A percentile compares a stretch with the other conserved stretches of the same genome.
These are phyloP conservation scores for Alectoria sarmentosa DNA, from an alignment of 495 filamentous ascomycete species.

Conservation along the genomic window DNA sequence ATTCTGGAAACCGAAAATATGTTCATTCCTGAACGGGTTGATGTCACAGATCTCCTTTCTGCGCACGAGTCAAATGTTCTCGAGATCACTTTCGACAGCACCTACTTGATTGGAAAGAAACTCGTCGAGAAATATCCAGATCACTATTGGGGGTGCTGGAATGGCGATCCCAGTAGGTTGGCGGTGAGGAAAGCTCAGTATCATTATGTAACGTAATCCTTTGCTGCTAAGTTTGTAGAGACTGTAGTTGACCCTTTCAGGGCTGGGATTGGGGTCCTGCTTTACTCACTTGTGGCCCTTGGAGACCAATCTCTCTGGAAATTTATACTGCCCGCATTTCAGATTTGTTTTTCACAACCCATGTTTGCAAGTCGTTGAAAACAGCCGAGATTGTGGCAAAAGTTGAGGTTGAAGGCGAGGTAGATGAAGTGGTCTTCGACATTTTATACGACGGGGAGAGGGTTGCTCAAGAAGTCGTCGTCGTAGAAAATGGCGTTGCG, in stretches of 20 bases:
- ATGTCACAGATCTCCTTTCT: slow-evolving; percentile 51
- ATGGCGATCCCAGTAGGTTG: slow-evolving; percentile 66
- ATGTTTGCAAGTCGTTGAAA: slow-evolving; percentile 48
- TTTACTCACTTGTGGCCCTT: slow-evolving; percentile 74
- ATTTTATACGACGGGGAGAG: slow-evolving; percentile 50
- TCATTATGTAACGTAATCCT: slow-evolving; percentile 63
- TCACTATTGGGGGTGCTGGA: slow-evolving; percentile 59
- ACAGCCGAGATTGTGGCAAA: too few relatives aligned
- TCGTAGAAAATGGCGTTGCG: slow-evolving; percentile 39
- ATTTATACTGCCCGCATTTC: slow-evolving; percentile 58
- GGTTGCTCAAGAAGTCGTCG: slow-evolving; percentile 47
- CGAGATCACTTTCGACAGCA: slow-evolving; percentile 50
- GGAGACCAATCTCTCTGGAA: slow-evolving; percentile 70
- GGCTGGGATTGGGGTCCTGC: slow-evolving; percentile 92
- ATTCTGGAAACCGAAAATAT: slow-evolving; percentile 74
- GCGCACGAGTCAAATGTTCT: slow-evolving; percentile 43
- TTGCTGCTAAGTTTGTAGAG: too few relatives aligned
- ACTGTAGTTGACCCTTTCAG: too few relatives aligned
- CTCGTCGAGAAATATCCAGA: slow-evolving; percentile 38
- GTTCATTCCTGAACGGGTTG: slow-evolving; percentile 69
- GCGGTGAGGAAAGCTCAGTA: slow-evolving; percentile 83
- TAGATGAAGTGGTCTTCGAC: slow-evolving; percentile 52
- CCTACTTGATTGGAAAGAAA: slow-evolving; percentile 42
- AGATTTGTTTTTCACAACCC: slow-evolving; percentile 53
- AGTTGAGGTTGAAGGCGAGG: slow-evolving; percentile 47